Evolutionary conservation across 192 early-diverging fungal genomes (phyloP), one percentile per base, ranked within the genome.

Genomic region (Rhizoclosmatium sp.): DNA sequence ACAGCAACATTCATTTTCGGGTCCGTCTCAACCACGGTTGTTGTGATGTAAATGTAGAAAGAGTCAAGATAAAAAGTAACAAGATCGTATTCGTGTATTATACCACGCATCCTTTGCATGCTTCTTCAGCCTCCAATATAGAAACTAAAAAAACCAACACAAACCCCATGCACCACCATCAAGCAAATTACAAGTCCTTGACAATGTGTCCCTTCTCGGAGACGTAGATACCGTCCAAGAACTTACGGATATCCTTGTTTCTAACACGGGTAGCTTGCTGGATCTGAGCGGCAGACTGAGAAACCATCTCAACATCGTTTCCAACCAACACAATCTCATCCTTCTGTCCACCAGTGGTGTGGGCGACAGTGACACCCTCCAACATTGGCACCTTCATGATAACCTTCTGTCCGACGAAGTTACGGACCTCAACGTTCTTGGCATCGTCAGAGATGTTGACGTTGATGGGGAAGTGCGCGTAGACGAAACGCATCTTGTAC

Each of bases 201-300:
- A 75, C 72, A 46, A 75, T 75, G 72, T 80, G n/a, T 69, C 80
- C 88, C 92, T 93, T 95, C 87, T 93, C 91, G 78, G 94, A 96
- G 71, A 97, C 93, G 92, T 96, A 97, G 92, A 97, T 92, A 94
- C 95, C 95, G 87, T 97, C 95, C 84, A 97, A 89, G 92, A 97
- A 96, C 92, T 99, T 99, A 91, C 97, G 95, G 92, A 99, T 99
- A 97, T 99, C 97, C 94, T 99, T 99, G 92, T 97, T 97, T 88
- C 93, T 94, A 86, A 96, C 96, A 62, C 90, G 87, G 81, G 91
- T 92, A 80, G 95, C 91, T 87, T 98, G 96, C 87, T 98, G 95
- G 87, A 99, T 99, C 81, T 91, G 88, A 64, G 97, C 97, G 85
- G 97, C 94, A 75, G 94, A 95, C 89, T 98, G 95, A 56, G 96